phyloP scores from a whole-genome alignment of 176 grass and related monocot genomes.

The Ensete ventricosum region DNA sequence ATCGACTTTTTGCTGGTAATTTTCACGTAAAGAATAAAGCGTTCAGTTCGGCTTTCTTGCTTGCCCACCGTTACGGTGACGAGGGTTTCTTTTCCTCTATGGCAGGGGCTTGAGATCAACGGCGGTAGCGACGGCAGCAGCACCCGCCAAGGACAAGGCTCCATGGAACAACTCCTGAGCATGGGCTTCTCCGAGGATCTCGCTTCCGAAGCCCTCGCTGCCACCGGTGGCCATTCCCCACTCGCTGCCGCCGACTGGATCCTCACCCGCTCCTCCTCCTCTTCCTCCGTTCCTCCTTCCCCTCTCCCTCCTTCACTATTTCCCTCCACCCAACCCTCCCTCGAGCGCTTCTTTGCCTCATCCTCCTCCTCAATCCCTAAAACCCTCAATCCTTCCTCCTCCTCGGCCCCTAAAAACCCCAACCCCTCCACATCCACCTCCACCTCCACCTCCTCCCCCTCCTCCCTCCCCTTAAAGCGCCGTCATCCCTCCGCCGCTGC shows the following conservation, averaged over 20 bases:
- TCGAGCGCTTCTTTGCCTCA: conserved; percentile 10
- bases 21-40: too few species aligned
- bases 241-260: conserved; percentile 32
- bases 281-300: neutral
- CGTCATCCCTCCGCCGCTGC: conserved; percentile 12
- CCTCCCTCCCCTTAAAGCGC: conserved; percentile 12
- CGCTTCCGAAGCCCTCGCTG: conserved; percentile 29
- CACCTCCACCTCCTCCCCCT: neutral
- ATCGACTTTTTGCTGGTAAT: too few species aligned
- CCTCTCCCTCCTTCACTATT: neutral
- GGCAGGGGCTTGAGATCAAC: neutral
- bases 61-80: neutral
- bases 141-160: neutral
- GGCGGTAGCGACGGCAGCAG: neutral
- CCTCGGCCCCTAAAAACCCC: neutral
- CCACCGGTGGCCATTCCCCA: conserved; percentile 26
- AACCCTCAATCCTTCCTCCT: conserved; percentile 4
- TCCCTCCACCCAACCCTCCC: conserved; percentile 10
- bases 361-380: neutral
- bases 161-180: conserved; percentile 38
- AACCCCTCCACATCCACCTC: neutral
- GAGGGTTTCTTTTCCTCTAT: neutral
- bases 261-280: conserved; percentile 21
- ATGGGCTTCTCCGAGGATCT: conserved; percentile 41
- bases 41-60: neutral